These are phyloP conservation scores for Geranomyces variabilis DNA, from an alignment of 192 early-diverging fungal genomes.

Conservation along the genomic window DNA sequence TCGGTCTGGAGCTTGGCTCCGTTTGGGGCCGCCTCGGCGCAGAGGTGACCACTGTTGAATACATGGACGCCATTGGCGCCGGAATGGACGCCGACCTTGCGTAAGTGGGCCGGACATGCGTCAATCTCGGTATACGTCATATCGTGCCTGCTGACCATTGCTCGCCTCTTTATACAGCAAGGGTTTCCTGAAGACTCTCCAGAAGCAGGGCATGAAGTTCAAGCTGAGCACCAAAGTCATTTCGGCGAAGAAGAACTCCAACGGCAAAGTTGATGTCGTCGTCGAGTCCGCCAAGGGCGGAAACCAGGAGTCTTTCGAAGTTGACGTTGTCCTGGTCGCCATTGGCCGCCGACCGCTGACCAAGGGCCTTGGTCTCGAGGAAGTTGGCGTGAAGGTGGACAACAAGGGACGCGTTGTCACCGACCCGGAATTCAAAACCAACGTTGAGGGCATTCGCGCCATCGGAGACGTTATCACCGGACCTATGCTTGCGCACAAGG, in stretches of 20 bases:
- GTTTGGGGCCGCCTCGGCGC: constrained; percentile 96
- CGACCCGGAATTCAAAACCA: constrained; percentile 84
- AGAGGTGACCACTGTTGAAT: constrained; percentile 96
- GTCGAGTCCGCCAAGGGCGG: constrained; percentile 78
- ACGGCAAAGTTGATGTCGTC: constrained; percentile 87
- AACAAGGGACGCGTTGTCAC: constrained; percentile 84
- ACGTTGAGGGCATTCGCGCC: constrained; percentile 84
- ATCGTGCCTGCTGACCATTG: not conserved
- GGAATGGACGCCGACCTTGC: constrained; percentile 97
- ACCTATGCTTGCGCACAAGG: constrained; percentile 99
- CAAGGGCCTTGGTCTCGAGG: constrained; percentile 87
- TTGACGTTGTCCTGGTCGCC: constrained; percentile 89
- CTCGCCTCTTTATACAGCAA: constrained; percentile 54
- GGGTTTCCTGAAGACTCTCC: constrained; percentile 85
- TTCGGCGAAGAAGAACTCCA: constrained; percentile 77
- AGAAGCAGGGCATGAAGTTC: constrained; percentile 98
- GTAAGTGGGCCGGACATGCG: constrained; percentile 45
- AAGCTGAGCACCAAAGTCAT: constrained; percentile 97
- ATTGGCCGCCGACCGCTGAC: constrained; percentile 96
- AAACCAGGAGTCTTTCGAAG: constrained; percentile 74
- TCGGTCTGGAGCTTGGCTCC: constrained; percentile 97
- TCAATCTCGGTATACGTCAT: not conserved
- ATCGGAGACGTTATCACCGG: constrained; percentile 97
- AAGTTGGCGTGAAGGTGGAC: constrained; percentile 88
- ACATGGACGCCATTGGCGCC: constrained; percentile 87